Percentiles rank a stretch among this genome's conserved stretches.
Evolutionary conservation across 2,329 filamentous ascomycete species (phyloP).

Genomic region (Epicoccum sorghinum): DNA sequence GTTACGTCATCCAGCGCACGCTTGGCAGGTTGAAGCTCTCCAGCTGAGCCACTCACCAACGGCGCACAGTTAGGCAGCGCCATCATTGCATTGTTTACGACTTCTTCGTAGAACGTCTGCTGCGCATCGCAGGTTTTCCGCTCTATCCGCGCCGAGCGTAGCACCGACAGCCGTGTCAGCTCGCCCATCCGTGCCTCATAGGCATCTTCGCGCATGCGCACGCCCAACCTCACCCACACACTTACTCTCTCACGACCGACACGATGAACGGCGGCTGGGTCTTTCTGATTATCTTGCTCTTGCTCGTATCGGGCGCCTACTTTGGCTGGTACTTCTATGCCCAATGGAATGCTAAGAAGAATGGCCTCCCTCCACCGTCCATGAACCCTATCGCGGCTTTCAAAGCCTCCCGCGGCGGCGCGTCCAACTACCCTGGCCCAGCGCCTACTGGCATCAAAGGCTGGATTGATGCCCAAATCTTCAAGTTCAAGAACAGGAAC

Average conservation of each 20-base stretch:
- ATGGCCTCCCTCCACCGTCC: conserved; percentile 76
- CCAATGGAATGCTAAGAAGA: conserved; percentile 72
- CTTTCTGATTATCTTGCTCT: conserved; percentile 74
- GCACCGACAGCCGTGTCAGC: conserved; percentile 8
- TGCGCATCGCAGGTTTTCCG: conserved; percentile 9
- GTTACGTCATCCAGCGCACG: conserved; percentile 33
- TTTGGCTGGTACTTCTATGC: conserved; percentile 73
- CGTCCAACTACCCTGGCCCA: conserved; percentile 56
- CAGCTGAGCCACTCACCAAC: conserved; percentile 29
- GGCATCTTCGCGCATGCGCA: conserved; percentile 22
- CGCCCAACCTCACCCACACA: conserved; percentile 13
- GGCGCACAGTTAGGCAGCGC: conserved; percentile 16
- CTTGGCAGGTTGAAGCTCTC: conserved; percentile 25
- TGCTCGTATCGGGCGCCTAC: conserved; percentile 65
- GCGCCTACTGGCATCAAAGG: conserved; percentile 68
- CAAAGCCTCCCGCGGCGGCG: conserved; percentile 43
- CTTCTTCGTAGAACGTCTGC: background rate
- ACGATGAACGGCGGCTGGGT: conserved; percentile 55
- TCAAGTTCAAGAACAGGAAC: conserved; percentile 68
- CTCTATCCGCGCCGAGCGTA: conserved; percentile 14
- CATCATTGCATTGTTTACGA: background rate
- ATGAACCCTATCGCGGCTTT: conserved; percentile 78
- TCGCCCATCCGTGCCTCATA: conserved; percentile 11
- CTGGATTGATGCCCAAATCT: conserved; percentile 73
- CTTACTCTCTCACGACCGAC: conserved; percentile 24